Evolutionary conservation across 768 basidiomycete genomes (phyloP).

Genomic region (Paxillus involutus): DNA sequence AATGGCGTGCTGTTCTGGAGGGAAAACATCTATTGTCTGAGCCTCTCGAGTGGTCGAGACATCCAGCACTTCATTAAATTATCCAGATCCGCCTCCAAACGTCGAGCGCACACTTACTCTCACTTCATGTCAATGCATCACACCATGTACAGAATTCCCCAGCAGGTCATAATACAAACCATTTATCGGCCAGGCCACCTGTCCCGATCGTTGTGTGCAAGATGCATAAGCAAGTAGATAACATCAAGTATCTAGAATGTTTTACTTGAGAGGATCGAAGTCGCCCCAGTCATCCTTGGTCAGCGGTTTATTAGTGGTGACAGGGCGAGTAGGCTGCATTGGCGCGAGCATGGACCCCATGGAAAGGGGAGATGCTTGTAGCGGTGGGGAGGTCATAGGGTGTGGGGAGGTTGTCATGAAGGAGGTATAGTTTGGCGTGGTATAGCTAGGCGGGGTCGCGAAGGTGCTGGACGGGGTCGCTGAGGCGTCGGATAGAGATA

Average conservation of each 20-base stretch:
- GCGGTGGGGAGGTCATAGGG: constrained; percentile 30
- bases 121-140: too few relatives aligned
- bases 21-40: too few relatives aligned
- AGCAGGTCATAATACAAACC: too few relatives aligned
- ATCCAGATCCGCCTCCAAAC: too few relatives aligned
- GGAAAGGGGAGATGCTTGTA: constrained; percentile 28
- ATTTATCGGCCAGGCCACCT: background rate
- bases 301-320: constrained; percentile 41
- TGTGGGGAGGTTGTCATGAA: constrained; percentile 18
- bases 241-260: background rate
- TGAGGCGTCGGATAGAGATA: constrained; percentile 38
- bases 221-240: background rate
- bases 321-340: constrained; percentile 46
- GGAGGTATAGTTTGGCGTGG: constrained; percentile 14
- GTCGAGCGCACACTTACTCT: too few relatives aligned
- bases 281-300: constrained; percentile 77
- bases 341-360: constrained; percentile 62
- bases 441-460: constrained; percentile 12
- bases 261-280: constrained; percentile 63
- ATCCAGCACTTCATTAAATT: too few relatives aligned
- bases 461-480: constrained; percentile 16
- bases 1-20: too few relatives aligned
- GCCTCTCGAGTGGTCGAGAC: too few relatives aligned
- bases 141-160: too few relatives aligned
- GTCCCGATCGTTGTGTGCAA: background rate